Base-by-base conservation (phyloP, 306 rosid genomes). In the Acacia acuminata region DNA sequence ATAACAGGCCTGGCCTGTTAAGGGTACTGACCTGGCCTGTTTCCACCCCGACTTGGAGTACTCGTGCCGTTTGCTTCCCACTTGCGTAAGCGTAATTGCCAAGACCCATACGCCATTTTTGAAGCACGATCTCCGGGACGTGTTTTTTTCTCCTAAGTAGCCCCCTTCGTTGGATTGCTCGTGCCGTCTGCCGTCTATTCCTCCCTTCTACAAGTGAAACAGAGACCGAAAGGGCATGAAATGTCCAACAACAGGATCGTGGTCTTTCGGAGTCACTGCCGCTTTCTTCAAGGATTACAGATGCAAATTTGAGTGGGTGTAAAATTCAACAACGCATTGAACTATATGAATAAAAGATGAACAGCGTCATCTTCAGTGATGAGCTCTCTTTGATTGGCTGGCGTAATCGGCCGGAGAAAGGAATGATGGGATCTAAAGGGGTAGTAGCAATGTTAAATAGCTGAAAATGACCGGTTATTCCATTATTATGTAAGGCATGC, bases 281-380 rank as follows among this genome's bases (percentile, higher is more conserved):
- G 17, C 69, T 13, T 55, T 63, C 56, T 17, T 24, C 34, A 40
- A 66, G 77, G 73, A 32, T 43, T 66, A 3, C 22, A 47, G 56
- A 68, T 47, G 40, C 53, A 73, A 64, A 43, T 27, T 8, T 38
- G 48, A 73, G 48, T 8, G 20, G 77, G 69, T 32, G 73, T 27
- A 10, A 71, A 75, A 69, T 36, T 36, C 76, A 42, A 36, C 17
- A 3, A 36, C 20, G 53, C 22, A 77, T 40, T 56, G 45, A 66
- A 45, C 81, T 55, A 8, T 38, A 32, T 20, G 8, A 16, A 66
- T 6, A 25, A 50, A 53, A 83, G 17, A 81, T 36, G 87, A 40
- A 16, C 79, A 84, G 65, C 80, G 82, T 36, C 77, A 71, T 24
- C 79, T 65, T 76, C 78, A 42, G 76, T 53, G 14, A 27, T 25